A percentile compares a stretch with the other conserved stretches of the same genome.
phyloP scores from a whole-genome alignment of 306 rosid species.

The Castanea crenata region DNA sequence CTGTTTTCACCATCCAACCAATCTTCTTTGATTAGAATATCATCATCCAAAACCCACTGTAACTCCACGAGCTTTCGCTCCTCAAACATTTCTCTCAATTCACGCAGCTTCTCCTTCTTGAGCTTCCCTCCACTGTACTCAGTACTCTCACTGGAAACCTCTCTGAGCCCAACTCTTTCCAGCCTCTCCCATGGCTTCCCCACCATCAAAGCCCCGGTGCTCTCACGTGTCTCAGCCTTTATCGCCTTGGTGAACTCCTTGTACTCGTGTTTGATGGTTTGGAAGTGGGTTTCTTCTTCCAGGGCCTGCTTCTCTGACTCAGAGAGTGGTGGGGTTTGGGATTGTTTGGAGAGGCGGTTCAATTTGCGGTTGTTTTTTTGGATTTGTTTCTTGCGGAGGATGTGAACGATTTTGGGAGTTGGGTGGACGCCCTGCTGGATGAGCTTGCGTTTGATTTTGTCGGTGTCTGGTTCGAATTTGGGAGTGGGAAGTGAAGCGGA shows the following conservation, averaged over 20 bases:
- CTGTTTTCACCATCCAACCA: conserved; percentile 40
- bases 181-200: conserved; percentile 85
- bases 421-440: conserved; percentile 53
- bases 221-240: conserved; percentile 21
- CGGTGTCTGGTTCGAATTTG: conserved; percentile 64
- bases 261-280: conserved; percentile 54
- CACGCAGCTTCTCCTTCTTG: conserved; percentile 61
- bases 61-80: conserved; percentile 55
- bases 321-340: conserved; percentile 41
- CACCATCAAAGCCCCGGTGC: conserved; percentile 25
- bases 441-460: conserved; percentile 54
- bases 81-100: conserved; percentile 63
- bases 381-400: conserved; percentile 73
- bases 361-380: conserved; percentile 73
- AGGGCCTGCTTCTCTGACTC: conserved; percentile 39
- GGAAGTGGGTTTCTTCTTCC: conserved; percentile 52
- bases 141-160: conserved; percentile 26
- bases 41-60: conserved; percentile 76
- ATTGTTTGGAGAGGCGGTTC: conserved; percentile 30
- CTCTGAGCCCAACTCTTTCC: conserved; percentile 43
- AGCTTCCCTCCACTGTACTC: conserved; percentile 49
- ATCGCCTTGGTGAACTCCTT: conserved; percentile 47
- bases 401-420: conserved; percentile 77
- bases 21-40: conserved; percentile 50
- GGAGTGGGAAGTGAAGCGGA: conserved; percentile 22